Evolutionary conservation across 2,329 filamentous ascomycete genomes (phyloP).

Genomic region (Fusarium haematococcum): DNA sequence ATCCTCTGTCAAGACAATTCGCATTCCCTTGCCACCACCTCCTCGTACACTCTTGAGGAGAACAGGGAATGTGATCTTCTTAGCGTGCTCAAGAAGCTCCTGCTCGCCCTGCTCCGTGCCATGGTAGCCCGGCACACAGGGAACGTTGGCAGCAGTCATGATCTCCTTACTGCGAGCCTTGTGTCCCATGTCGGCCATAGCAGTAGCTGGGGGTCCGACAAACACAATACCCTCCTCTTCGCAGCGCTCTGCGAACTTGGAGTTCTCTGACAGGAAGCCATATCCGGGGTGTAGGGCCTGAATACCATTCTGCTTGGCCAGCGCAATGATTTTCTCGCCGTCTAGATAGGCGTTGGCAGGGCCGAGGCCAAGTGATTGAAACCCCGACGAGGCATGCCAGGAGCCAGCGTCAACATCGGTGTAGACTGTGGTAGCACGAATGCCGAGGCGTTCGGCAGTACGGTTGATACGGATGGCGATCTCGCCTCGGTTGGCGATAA

Average conservation of each 20-base stretch:
- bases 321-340: slow-evolving; percentile 88
- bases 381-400: slow-evolving; percentile 89
- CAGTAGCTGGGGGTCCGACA: slow-evolving; percentile 87
- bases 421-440: slow-evolving; percentile 93
- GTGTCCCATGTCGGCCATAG: slow-evolving; percentile 91
- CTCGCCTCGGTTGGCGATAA: slow-evolving; percentile 97
- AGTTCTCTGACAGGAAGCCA: slow-evolving; percentile 95
- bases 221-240: slow-evolving; percentile 92
- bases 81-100: slow-evolving; percentile 74
- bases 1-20: slow-evolving; percentile 75
- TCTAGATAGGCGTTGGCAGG: slow-evolving; percentile 90
- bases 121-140: slow-evolving; percentile 96
- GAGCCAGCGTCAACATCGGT: slow-evolving; percentile 89
- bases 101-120: slow-evolving; percentile 80
- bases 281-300: slow-evolving; percentile 96
- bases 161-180: slow-evolving; percentile 96
- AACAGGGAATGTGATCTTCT: slow-evolving; percentile 75
- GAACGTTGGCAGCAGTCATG: slow-evolving; percentile 94
- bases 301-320: slow-evolving; percentile 88
- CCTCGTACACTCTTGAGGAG: slow-evolving; percentile 84
- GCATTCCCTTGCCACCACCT: slow-evolving; percentile 87
- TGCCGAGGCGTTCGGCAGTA: slow-evolving; percentile 89
- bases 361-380: slow-evolving; percentile 86
- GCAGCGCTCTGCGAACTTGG: slow-evolving; percentile 88
- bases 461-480: slow-evolving; percentile 93